These are phyloP conservation scores for Dryas alaskensis DNA, from an alignment of 306 rosid genomes.

Conservation along the genomic window DNA sequence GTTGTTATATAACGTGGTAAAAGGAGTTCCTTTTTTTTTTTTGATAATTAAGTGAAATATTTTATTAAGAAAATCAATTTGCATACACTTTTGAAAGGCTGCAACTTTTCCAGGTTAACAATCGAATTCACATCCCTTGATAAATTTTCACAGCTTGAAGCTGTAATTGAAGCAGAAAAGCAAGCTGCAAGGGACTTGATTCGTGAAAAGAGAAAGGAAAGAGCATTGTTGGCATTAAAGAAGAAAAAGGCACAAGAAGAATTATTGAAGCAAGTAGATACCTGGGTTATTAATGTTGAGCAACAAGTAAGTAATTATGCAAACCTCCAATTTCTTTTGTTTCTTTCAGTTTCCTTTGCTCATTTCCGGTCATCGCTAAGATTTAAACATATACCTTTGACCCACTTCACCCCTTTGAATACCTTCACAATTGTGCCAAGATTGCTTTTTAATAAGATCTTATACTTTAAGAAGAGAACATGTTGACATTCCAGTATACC, in stretches of 20 bases:
- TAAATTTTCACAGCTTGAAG: constrained; percentile 59
- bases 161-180: constrained; percentile 93
- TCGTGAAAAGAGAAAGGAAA: constrained; percentile 84
- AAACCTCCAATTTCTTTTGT: not conserved
- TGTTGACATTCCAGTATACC: constrained; percentile 8
- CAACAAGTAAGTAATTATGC: constrained; percentile 64
- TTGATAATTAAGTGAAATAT: not conserved
- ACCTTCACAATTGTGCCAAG: too few species aligned
- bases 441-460: not conserved
- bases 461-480: not conserved
- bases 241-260: constrained; percentile 92
- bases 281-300: constrained; percentile 93
- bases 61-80: not conserved
- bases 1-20: not conserved
- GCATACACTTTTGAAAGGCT: not conserved
- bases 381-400: not conserved
- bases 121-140: not conserved
- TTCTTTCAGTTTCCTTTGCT: not conserved
- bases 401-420: too few species aligned
- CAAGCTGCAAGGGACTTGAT: constrained; percentile 90
- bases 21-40: not conserved
- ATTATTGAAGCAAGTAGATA: constrained; percentile 87
- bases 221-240: constrained; percentile 86
- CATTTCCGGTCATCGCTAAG: not conserved
- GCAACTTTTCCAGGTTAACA: not conserved